A percentile compares a stretch with the other conserved stretches of the same genome.
Conservation (phyloP, 768 basidiomycete genomes). For the Rhodotorula kratochvilovae region DNA sequence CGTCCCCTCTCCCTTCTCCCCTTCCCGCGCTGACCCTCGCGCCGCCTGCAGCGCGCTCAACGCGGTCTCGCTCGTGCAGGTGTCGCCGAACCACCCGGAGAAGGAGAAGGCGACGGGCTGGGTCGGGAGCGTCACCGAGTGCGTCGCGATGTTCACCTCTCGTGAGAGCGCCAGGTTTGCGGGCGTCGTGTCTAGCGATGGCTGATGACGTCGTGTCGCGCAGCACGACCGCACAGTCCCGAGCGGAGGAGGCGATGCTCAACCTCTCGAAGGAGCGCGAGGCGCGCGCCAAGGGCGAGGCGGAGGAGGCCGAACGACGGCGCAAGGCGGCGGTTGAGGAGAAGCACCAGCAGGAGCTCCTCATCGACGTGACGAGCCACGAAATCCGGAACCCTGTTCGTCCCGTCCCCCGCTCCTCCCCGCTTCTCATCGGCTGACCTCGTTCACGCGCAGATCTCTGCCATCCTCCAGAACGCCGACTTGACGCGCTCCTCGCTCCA, state of each 20-base stretch:
- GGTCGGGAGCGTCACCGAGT: constrained; percentile 21
- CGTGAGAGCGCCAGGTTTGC: too few relatives aligned
- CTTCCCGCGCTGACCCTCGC: not conserved
- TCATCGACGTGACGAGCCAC: constrained; percentile 45
- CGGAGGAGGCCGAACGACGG: constrained; percentile 41
- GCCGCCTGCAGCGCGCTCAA: constrained; percentile 10
- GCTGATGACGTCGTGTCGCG: too few relatives aligned
- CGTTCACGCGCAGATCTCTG: constrained; percentile 39
- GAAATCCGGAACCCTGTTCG: constrained; percentile 45
- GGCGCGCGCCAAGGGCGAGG: constrained; percentile 3
- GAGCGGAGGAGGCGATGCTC: constrained; percentile 1
- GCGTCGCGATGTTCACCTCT: too few relatives aligned
- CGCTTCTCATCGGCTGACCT: too few relatives aligned
- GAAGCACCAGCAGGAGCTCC: constrained; percentile 47
- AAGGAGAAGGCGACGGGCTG: constrained; percentile 2
- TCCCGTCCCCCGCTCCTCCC: not conserved
- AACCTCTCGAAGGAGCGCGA: constrained; percentile 4
- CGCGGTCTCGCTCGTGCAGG: constrained; percentile 12
- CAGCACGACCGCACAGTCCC: constrained; percentile 14
- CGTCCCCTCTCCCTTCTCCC: not conserved
- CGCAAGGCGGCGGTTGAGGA: constrained; percentile 45
- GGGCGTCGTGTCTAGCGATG: too few relatives aligned
- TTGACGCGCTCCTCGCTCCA: constrained; percentile 27
- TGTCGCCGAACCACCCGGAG: not conserved
- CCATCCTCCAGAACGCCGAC: constrained; percentile 45